Evolutionary conservation across 2,329 filamentous ascomycete genomes (phyloP).

Genomic region (Emmonsiellopsis sp.): DNA sequence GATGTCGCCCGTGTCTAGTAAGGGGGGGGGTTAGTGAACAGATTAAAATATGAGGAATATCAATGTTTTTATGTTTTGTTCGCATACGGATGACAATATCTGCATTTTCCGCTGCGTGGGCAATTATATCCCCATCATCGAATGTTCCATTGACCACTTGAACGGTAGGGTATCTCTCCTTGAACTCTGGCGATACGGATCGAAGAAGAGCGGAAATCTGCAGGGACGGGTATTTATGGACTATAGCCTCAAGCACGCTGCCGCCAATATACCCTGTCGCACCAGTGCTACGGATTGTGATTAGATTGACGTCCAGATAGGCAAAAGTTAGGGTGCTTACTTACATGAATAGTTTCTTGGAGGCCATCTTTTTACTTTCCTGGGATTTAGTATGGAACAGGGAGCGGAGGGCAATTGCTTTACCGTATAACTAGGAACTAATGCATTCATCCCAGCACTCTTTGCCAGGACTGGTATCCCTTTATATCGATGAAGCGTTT

Average conservation of each 20-base stretch:
- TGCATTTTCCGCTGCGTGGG: conserved; percentile 32
- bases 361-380: background rate
- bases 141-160: conserved; percentile 42
- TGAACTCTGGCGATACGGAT: background rate
- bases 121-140: conserved; percentile 32
- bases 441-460: too few relatives aligned
- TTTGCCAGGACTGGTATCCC: too few relatives aligned
- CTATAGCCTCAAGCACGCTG: conserved; percentile 7
- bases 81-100: conserved; percentile 32
- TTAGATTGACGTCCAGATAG: background rate
- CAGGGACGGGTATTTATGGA: conserved; percentile 3
- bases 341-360: conserved; percentile 5
- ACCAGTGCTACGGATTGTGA: conserved; percentile 3
- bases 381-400: background rate
- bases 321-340: background rate
- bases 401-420: too few relatives aligned
- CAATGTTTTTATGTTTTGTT: background rate
- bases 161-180: conserved; percentile 31
- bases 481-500: too few relatives aligned
- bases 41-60: too few relatives aligned
- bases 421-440: too few relatives aligned
- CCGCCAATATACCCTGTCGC: conserved; percentile 10
- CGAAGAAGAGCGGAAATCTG: conserved; percentile 8
- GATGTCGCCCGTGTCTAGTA: conserved; percentile 8
- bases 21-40: background rate